Evolutionary conservation across 2,329 filamentous ascomycete species (phyloP).

Genomic region (Aaosphaeria pasadenensis): DNA sequence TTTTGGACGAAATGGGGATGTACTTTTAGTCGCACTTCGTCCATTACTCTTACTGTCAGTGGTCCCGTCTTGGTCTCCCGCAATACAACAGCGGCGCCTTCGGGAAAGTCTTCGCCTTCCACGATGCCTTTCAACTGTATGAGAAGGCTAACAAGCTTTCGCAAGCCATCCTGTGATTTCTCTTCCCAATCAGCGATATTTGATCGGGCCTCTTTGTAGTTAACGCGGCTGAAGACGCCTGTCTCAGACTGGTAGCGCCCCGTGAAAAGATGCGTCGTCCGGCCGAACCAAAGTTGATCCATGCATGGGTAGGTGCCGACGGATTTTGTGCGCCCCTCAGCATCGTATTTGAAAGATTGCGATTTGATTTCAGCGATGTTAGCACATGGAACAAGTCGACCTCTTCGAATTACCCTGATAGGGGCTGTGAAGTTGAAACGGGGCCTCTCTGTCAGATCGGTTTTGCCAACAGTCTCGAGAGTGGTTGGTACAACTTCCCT

Average conservation of each 20-base stretch:
- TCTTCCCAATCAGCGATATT: neutral
- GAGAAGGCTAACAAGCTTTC: neutral
- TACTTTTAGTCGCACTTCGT: neutral
- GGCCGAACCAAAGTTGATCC: constrained; percentile 32
- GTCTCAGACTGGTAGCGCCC: neutral
- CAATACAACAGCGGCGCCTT: neutral
- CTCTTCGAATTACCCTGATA: constrained; percentile 4
- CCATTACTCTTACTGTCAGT: neutral
- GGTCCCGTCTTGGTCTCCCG: neutral
- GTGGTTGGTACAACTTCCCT: constrained; percentile 5
- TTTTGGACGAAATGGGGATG: neutral
- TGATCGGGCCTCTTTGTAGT: neutral
- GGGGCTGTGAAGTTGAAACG: neutral
- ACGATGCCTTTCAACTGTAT: neutral
- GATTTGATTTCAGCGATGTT: constrained; percentile 28
- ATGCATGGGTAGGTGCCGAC: constrained; percentile 11
- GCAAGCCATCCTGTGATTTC: neutral
- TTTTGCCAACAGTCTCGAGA: neutral
- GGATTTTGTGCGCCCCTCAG: constrained; percentile 4
- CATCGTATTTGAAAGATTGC: neutral
- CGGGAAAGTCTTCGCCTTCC: neutral
- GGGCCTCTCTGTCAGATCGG: neutral
- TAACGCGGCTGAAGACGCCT: neutral
- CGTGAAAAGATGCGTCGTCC: constrained; percentile 21
- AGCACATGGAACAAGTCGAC: constrained; percentile 16